Conservation (phyloP, 306 rosid genomes). For the Morella rubra region DNA sequence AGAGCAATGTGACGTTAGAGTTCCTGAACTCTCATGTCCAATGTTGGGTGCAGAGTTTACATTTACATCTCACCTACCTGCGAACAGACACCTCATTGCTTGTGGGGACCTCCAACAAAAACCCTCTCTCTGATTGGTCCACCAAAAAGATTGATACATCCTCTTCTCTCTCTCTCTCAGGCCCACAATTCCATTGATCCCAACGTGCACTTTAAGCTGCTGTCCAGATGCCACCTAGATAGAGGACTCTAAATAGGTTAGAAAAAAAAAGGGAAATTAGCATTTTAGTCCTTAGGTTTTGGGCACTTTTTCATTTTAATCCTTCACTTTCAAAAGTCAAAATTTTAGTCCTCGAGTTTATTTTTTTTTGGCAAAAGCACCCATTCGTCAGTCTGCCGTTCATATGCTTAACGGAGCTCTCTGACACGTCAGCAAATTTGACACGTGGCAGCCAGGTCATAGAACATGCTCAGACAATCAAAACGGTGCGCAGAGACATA, state of each 20-base stretch:
- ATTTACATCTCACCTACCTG: constrained; percentile 56
- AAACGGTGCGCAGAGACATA: too few relatives aligned
- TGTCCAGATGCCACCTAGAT: background rate
- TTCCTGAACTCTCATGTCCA: constrained; percentile 46
- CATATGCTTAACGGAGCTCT: too few relatives aligned
- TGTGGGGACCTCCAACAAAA: constrained; percentile 27
- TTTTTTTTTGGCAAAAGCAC: too few relatives aligned
- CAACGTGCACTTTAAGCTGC: background rate
- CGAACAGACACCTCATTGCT: constrained; percentile 57
- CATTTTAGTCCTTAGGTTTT: too few relatives aligned
- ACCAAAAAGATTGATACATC: constrained; percentile 16
- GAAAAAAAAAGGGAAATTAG: too few relatives aligned
- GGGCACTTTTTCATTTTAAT: too few relatives aligned
- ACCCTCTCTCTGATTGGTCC: background rate
- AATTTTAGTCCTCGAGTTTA: too few relatives aligned
- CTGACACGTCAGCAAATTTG: too few relatives aligned
- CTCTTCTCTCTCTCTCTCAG: background rate
- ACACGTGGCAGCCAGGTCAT: too few relatives aligned
- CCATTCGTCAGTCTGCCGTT: too few relatives aligned
- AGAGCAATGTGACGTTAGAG: constrained; percentile 30
- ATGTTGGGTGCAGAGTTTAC: constrained; percentile 70
- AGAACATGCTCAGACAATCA: too few relatives aligned
- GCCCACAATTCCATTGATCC: background rate
- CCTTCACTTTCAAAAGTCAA: too few relatives aligned
- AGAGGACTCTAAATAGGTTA: background rate